Percentiles rank a stretch among this genome's conserved stretches.
phyloP scores from a whole-genome alignment of 495 filamentous ascomycete species.

The Penicillium roqueforti region DNA sequence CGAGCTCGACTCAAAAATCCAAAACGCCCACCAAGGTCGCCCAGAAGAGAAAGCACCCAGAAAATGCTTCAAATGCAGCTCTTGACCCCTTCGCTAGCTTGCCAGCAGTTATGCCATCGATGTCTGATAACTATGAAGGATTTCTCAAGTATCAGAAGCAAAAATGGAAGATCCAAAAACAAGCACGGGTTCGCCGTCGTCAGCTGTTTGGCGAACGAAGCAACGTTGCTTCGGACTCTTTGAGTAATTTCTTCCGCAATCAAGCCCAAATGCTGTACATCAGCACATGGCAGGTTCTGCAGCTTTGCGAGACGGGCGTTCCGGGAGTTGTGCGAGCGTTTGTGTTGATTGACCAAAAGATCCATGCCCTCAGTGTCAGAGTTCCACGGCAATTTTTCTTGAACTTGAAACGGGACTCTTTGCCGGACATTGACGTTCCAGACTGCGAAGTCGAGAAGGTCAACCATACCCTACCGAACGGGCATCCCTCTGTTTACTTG shows the following conservation, averaged over 20 bases:
- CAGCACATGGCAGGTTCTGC: slow-evolving; percentile 91
- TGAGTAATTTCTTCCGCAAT: slow-evolving; percentile 84
- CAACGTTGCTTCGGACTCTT: slow-evolving; percentile 60
- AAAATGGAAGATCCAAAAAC: slow-evolving; percentile 98
- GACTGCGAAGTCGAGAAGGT: slow-evolving; percentile 89
- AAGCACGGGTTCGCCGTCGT: slow-evolving; percentile 78
- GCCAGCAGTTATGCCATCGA: slow-evolving; percentile 79
- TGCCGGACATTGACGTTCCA: slow-evolving; percentile 85
- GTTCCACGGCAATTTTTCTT: slow-evolving; percentile 87
- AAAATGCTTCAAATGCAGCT: slow-evolving; percentile 56
- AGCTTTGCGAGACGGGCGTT: slow-evolving; percentile 71
- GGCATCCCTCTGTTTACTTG: slow-evolving; percentile 86
- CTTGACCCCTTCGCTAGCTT: slow-evolving; percentile 79
- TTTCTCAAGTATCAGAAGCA: slow-evolving; percentile 96
- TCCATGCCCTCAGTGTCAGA: slow-evolving; percentile 82
- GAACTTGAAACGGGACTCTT: slow-evolving; percentile 78
- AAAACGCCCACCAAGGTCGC: slow-evolving; percentile 61
- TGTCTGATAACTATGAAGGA: slow-evolving; percentile 79
- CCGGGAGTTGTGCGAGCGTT: slow-evolving; percentile 86
- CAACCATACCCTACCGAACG: slow-evolving; percentile 87
- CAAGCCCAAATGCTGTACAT: slow-evolving; percentile 85
- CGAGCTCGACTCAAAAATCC: slow-evolving; percentile 60
- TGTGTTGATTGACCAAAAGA: slow-evolving; percentile 87
- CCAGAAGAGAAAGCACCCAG: slow-evolving; percentile 82
- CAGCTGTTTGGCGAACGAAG: slow-evolving; percentile 90